Conservation (phyloP, 441 rosid species). For the Eruca vesicaria region DNA sequence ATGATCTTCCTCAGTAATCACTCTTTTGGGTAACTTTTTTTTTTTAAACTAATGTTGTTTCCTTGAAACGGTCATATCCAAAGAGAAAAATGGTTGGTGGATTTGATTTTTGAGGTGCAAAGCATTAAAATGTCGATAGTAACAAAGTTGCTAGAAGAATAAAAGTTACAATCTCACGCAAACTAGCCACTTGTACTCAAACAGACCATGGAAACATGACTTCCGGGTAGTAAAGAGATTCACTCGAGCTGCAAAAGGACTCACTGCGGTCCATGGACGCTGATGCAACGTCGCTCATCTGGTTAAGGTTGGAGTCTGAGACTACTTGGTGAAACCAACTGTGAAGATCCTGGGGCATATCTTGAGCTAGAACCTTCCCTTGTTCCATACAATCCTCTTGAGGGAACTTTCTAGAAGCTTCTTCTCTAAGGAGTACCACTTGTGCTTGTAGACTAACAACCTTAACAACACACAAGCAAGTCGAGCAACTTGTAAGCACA, state of each 20-base stretch:
- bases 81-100: background rate
- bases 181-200: constrained; percentile 11
- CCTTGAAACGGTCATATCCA: background rate
- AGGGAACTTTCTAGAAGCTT: constrained; percentile 40
- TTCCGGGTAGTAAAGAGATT: constrained; percentile 21
- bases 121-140: background rate
- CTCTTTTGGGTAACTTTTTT: constrained; percentile 8
- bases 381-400: constrained; percentile 10
- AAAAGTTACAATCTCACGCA: background rate
- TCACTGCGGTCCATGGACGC: constrained; percentile 14
- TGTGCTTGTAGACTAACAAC: constrained; percentile 86
- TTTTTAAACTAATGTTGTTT: constrained; percentile 10
- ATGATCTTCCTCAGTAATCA: background rate
- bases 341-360: constrained; percentile 25
- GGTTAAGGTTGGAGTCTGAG: constrained; percentile 11
- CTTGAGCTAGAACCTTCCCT: constrained; percentile 21
- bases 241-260: constrained; percentile 24
- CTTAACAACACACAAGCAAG: constrained; percentile 38
- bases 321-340: constrained; percentile 23
- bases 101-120: constrained; percentile 3
- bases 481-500: no score
- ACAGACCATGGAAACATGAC: constrained; percentile 27
- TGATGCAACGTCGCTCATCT: constrained; percentile 1
- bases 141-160: background rate
- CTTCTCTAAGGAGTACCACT: constrained; percentile 74